Percentiles rank a stretch among this genome's conserved stretches.
Conservation (phyloP, 2,329 filamentous ascomycete genomes). For the Ophiocordyceps camponoti-leonardi region DNA sequence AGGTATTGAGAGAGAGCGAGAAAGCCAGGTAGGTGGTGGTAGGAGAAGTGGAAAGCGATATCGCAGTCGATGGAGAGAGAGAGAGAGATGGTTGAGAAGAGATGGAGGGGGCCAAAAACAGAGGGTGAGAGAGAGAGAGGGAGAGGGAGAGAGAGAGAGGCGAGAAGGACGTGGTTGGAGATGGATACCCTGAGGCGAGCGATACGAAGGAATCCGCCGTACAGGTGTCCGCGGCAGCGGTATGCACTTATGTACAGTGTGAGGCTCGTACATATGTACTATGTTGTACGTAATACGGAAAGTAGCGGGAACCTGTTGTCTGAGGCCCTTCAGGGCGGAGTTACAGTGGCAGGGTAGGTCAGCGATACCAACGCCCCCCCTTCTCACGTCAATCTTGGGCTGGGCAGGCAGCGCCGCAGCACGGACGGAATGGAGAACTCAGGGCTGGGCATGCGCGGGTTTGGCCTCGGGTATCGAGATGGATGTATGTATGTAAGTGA, state of each 20-base stretch:
- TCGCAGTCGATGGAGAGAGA: too few relatives aligned
- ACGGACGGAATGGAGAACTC: neutral
- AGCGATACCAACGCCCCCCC: neutral
- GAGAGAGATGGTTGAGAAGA: neutral
- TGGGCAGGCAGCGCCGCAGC: neutral
- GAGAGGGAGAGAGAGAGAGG: neutral
- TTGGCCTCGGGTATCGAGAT: too few relatives aligned
- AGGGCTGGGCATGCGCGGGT: neutral
- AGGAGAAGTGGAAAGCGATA: neutral
- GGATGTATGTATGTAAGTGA: too few relatives aligned
- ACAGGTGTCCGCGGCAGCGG: neutral
- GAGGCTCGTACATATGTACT: too few relatives aligned
- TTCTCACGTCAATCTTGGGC: neutral
- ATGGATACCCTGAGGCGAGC: neutral
- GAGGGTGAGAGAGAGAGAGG: neutral
- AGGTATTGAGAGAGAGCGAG: neutral
- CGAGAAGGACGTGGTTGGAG: neutral
- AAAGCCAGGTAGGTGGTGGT: neutral
- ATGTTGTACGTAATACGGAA: neutral
- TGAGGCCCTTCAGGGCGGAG: neutral
- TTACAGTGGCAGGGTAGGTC: neutral
- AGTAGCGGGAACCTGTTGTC: neutral
- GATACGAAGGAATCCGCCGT: neutral
- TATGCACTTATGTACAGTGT: neutral
- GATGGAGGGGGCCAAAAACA: neutral